phyloP scores from a whole-genome alignment of 2,329 filamentous ascomycete species.

The Diplodia mutila region DNA sequence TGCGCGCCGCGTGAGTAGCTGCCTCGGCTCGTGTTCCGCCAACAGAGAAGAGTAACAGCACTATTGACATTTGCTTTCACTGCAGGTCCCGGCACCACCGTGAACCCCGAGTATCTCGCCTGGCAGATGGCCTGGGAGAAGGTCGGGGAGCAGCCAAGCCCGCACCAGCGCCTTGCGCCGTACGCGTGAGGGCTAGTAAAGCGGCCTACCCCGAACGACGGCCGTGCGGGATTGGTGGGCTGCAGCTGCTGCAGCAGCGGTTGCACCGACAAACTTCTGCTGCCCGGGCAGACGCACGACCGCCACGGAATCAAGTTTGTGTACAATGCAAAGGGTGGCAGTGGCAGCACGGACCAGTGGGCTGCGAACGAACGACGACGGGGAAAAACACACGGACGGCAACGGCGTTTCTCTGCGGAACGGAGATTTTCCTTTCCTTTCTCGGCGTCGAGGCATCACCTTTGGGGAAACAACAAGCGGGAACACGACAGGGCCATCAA shows the following conservation, averaged over 20 bases:
- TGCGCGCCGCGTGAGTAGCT: background rate
- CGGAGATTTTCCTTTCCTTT: background rate
- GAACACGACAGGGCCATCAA: background rate
- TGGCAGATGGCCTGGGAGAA: slow-evolving; percentile 6
- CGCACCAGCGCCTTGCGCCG: slow-evolving; percentile 23
- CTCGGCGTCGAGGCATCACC: background rate
- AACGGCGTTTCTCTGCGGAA: background rate
- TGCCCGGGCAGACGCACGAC: background rate
- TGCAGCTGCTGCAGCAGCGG: background rate
- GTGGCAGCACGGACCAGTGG: background rate
- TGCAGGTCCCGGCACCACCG: background rate
- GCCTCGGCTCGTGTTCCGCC: background rate
- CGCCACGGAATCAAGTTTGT: background rate
- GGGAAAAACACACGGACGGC: background rate
- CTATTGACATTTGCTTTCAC: background rate
- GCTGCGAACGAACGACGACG: background rate
- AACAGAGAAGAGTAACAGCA: background rate
- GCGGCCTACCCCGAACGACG: background rate
- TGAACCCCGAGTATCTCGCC: background rate
- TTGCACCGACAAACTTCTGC: background rate
- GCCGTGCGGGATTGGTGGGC: background rate
- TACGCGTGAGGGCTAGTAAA: slow-evolving; percentile 19
- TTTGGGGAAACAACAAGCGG: background rate
- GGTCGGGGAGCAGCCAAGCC: slow-evolving; percentile 16
- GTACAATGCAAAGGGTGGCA: background rate